Percentiles rank a stretch among this genome's conserved stretches.
Conservation (phyloP, 495 filamentous ascomycete genomes). For the Xylaria flabelliformis region DNA sequence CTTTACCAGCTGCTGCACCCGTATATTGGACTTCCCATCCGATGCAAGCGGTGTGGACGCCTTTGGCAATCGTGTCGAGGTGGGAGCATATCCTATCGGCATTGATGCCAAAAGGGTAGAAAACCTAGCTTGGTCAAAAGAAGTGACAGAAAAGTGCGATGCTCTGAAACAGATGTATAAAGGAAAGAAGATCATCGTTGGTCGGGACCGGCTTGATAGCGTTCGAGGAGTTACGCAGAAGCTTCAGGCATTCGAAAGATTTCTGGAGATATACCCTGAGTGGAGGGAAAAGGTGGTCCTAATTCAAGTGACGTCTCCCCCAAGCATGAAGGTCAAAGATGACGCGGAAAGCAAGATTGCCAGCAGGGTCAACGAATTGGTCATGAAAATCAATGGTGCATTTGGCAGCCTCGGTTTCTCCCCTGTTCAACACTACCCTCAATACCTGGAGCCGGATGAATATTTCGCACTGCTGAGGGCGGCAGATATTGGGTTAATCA, state of each 20-base stretch:
- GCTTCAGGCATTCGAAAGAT: conserved; percentile 88
- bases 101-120: conserved; percentile 80
- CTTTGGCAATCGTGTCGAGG: conserved; percentile 83
- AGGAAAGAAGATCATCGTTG: conserved; percentile 90
- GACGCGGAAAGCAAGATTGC: conserved; percentile 75
- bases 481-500: conserved; percentile 89
- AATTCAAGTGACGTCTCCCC: conserved; percentile 92
- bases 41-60: conserved; percentile 81
- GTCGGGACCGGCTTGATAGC: conserved; percentile 89
- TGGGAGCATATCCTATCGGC: conserved; percentile 90
- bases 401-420: conserved; percentile 85
- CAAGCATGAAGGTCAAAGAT: conserved; percentile 73
- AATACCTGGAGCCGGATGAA: conserved; percentile 84
- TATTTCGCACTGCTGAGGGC: conserved; percentile 89
- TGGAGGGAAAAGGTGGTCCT: conserved; percentile 92
- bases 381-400: conserved; percentile 86
- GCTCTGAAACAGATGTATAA: conserved; percentile 73
- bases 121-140: conserved; percentile 69
- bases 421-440: conserved; percentile 90
- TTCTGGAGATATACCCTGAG: conserved; percentile 84
- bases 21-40: conserved; percentile 84
- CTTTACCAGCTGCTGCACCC: conserved; percentile 89
- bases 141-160: conserved; percentile 71
- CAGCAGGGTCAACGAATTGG: conserved; percentile 83
- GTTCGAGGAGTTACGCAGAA: conserved; percentile 92